phyloP scores from a whole-genome alignment of 2,329 filamentous ascomycete genomes.

The Colletotrichum sp. region DNA sequence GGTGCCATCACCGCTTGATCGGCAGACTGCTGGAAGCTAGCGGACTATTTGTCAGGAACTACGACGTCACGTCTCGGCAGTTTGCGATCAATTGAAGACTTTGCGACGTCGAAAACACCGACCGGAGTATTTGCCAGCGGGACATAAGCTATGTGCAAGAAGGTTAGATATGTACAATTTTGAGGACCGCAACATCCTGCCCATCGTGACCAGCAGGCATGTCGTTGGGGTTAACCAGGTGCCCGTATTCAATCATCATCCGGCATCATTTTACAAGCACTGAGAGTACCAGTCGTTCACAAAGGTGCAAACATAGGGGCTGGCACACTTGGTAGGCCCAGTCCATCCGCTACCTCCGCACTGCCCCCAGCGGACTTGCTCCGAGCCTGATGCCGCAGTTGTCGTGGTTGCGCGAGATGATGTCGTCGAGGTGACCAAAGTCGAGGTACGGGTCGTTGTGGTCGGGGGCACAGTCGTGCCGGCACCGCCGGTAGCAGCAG shows the following conservation, averaged over 20 bases:
- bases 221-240: rapidly evolving
- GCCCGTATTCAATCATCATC: neutral
- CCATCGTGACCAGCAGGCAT: neutral
- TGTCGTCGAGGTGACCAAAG: neutral
- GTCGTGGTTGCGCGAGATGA: conserved; percentile 7
- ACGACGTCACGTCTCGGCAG: neutral
- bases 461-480: neutral
- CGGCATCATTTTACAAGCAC: conserved; percentile 12
- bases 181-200: neutral
- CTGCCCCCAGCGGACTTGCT: conserved; percentile 23
- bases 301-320: conserved; percentile 19
- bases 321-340: conserved; percentile 22
- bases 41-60: neutral
- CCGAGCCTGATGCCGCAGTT: conserved; percentile 1
- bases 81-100: rapidly evolving
- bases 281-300: conserved; percentile 27
- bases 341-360: conserved; percentile 25
- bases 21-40: neutral
- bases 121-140: neutral
- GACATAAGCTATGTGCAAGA: neutral
- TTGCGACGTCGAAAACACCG: neutral
- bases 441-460: neutral
- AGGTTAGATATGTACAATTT: neutral
- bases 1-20: neutral
- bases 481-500: conserved; percentile 24